Percentiles rank a stretch among this genome's conserved stretches.
Conservation (phyloP, 345 rosid genomes). For the Citrus unshiu region DNA sequence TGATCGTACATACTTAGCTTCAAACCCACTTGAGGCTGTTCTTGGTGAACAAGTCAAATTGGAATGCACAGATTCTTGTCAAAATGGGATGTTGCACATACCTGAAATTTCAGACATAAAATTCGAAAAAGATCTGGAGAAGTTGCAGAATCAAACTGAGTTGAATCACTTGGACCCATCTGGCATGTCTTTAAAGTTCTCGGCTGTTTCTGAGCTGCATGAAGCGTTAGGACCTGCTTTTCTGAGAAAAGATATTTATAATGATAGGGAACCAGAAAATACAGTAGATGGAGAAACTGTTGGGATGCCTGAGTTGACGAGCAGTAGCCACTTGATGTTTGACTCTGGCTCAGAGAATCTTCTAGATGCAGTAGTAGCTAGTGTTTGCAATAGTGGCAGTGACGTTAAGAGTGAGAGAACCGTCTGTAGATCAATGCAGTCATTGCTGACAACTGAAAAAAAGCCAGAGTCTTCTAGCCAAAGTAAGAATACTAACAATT, state of each 20-base stretch:
- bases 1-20: constrained; percentile 24
- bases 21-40: constrained; percentile 33
- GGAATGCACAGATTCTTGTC: constrained; percentile 25
- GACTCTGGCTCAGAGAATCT: constrained; percentile 72
- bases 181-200: constrained; percentile 43
- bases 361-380: constrained; percentile 87
- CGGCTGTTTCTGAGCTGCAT: constrained; percentile 69
- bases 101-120: constrained; percentile 37
- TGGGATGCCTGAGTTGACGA: constrained; percentile 47
- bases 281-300: constrained; percentile 36
- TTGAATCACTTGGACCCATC: constrained; percentile 33
- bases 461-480: constrained; percentile 47
- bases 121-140: constrained; percentile 33
- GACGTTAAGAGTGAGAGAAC: constrained; percentile 50
- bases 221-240: constrained; percentile 85
- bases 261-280: constrained; percentile 43
- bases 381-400: constrained; percentile 46
- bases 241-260: constrained; percentile 30
- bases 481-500: constrained; percentile 32
- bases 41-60: constrained; percentile 26
- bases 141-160: constrained; percentile 29
- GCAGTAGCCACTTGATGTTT: constrained; percentile 52
- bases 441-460: constrained; percentile 46
- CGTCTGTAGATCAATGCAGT: constrained; percentile 46
- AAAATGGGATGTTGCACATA: constrained; percentile 22